These are phyloP conservation scores for Oldenlandia corymbosa DNA, from an alignment of 257 asterid species.

Conservation along the genomic window DNA sequence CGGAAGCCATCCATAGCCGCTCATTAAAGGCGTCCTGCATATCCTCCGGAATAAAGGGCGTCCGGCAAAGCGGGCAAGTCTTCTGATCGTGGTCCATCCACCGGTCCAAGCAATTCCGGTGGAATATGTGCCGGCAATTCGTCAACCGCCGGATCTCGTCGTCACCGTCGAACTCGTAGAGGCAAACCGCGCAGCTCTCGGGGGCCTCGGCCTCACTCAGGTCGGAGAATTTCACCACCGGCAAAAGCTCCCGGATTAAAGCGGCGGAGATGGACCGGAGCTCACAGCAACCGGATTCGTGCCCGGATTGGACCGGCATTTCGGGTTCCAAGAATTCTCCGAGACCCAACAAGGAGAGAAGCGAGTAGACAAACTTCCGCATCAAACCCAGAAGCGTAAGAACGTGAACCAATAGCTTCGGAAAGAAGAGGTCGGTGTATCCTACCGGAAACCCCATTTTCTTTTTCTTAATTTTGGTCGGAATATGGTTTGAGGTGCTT, in stretches of 20 bases:
- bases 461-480: not conserved
- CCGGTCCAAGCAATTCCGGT: conserved; percentile 81
- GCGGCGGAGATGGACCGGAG: conserved; percentile 53
- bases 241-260: conserved; percentile 72
- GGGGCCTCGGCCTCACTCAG: conserved; percentile 54
- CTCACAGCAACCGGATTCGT: conserved; percentile 32
- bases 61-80: conserved; percentile 91
- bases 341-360: conserved; percentile 47
- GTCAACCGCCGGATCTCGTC: conserved; percentile 89
- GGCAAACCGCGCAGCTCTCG: conserved; percentile 85
- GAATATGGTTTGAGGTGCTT: not conserved
- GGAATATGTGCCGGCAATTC: conserved; percentile 81
- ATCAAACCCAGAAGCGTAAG: conserved; percentile 50
- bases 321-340: conserved; percentile 50
- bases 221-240: conserved; percentile 71
- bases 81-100: conserved; percentile 99
- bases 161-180: conserved; percentile 67
- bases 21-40: conserved; percentile 84
- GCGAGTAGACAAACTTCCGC: conserved; percentile 31
- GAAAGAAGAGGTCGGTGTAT: conserved; percentile 63
- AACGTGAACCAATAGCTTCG: conserved; percentile 51
- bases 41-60: conserved; percentile 74
- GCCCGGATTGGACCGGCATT: conserved; percentile 17
- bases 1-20: conserved; percentile 81
- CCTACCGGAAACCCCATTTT: conserved; percentile 94